Evolutionary conservation across 2,329 filamentous ascomycete species (phyloP), one percentile per base, ranked within the genome.

Genomic region (Cordyceps tenuipes): DNA sequence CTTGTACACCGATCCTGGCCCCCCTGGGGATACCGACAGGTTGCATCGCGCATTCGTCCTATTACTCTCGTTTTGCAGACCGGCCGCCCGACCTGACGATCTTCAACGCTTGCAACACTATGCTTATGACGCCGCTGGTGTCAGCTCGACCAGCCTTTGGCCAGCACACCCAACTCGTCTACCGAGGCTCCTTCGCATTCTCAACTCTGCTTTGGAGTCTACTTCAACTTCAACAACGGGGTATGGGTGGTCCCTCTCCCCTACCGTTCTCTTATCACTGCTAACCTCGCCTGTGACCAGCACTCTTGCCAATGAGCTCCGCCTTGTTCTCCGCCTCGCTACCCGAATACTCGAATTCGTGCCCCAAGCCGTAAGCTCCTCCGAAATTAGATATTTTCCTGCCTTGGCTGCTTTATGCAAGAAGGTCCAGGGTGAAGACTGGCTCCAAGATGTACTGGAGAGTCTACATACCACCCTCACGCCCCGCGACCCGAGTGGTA

Each of bases 51-150:
- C 77, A 51, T 71, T 81, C 36, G 76, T 74, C 36, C 71, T 85
- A 9, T 69, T 85, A 29, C 68, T 82, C 23, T 72, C 76, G 13
- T 76, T 82, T 63, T 83, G 82, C 69, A 76, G 77, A 36, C 66
- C 73, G 9, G 69, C 68, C 19, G 9, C 34, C 15, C 67, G 69
- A 56, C 44, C 68, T 51, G 76, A 80, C 55, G 84, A 87, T 68
- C 68, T 79, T 46, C 68, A 68, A 39, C 75, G 83, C 58, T 69
- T 85, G 41, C 70, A 73, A 49, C 62, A 67, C 29, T 77, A 85
- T 60, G 71, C 76, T 44, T 65, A 67, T n/a, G 79, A 82, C 62
- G 68, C 80, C 48, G 66, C 71, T 9, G 66, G 67, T 12, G 68
- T 69, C n/a, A 67, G 71, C 26, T 71, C 76, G 50, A 58, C 67